phyloP scores from a whole-genome alignment of 345 rosid species.

The Cardiospermum halicacabum region DNA sequence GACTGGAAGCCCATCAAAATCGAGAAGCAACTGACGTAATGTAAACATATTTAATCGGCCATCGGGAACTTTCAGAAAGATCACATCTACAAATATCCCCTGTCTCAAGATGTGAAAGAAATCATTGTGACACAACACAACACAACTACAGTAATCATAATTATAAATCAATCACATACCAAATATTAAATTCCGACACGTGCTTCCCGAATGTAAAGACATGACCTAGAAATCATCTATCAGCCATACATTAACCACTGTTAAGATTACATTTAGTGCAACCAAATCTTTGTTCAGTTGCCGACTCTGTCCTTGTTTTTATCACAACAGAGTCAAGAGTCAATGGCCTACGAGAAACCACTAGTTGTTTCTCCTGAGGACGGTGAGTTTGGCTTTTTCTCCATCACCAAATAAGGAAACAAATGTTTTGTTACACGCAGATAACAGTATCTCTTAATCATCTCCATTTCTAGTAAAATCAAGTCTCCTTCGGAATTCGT shows the following conservation, averaged over 20 bases:
- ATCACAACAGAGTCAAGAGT: background rate
- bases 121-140: no score
- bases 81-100: no score
- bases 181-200: no score
- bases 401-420: no score
- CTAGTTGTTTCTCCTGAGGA: conserved; percentile 8
- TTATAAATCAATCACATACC: no score
- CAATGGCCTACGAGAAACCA: conserved; percentile 1
- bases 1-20: no score
- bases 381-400: background rate
- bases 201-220: background rate
- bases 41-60: no score
- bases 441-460: background rate
- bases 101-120: no score
- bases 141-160: no score
- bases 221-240: background rate
- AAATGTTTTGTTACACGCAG: no score
- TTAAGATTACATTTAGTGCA: background rate
- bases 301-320: background rate
- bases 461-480: conserved; percentile 17
- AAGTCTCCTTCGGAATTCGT: background rate
- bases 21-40: no score
- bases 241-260: background rate
- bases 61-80: no score
- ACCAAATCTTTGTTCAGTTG: background rate